Base-by-base conservation (phyloP, 352 stramenopile species). In the Phytophthora brassicae region DNA sequence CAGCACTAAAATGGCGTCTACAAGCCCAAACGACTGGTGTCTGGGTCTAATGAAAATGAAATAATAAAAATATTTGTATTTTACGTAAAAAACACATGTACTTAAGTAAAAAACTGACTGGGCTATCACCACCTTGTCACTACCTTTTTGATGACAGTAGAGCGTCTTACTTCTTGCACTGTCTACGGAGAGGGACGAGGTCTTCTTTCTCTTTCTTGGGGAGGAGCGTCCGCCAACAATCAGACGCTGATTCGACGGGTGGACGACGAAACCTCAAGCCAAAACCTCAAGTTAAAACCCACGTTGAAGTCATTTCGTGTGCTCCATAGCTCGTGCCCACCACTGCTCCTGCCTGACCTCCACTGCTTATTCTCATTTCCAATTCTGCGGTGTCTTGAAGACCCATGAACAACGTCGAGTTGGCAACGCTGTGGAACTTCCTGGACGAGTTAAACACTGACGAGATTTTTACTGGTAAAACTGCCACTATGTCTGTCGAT, bases 1-100 rank as follows among this genome's bases (percentile, higher is more conserved):
- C 41, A 9, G 59, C 61, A 23, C 24, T 72, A 14, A 26, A 38
- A 16, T 69, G 64, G 64, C 46, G 64, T 19, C 20, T 65, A 13
- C 46, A 67, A 49, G 48, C 12, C 5, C 44, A 55, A 6, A 59
- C 42, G 20, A 35, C 9, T 0, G 38, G 60, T 16, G 60, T 68
- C 5, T 71, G 43, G 38, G 36, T 71, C 19, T 67, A 56, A 62
- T 43, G 38, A 44, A 23, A 44, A 17, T n/a, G n/a, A n/a, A n/a
- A n/a, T n/a, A n/a, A n/a, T n/a, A n/a, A n/a, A n/a, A n/a, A n/a
- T n/a, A n/a, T n/a, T n/a, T n/a, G n/a, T n/a, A n/a, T n/a, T n/a
- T n/a, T n/a, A n/a, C n/a, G n/a, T n/a, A n/a, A n/a, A n/a, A n/a
- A n/a, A n/a, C n/a, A n/a, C n/a, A n/a, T n/a, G n/a, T n/a, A n/a